A percentile compares a stretch with the other conserved stretches of the same genome.
Evolutionary conservation across 768 basidiomycete species (phyloP).

Genomic region (Leucosporidium yakuticum): DNA sequence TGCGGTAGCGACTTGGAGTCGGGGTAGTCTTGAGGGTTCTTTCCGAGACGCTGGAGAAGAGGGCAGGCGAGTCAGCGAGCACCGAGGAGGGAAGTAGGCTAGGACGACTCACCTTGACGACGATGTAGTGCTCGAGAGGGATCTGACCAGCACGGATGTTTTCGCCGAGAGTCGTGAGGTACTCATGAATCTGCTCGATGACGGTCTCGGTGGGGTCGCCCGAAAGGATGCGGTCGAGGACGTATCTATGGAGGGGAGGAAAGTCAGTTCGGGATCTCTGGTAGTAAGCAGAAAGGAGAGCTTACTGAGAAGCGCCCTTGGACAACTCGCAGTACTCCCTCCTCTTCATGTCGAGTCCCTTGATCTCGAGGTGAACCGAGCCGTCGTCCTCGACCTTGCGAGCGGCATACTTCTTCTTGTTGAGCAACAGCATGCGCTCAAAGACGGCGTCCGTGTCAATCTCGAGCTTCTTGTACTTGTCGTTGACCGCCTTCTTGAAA

Average conservation of each 20-base stretch:
- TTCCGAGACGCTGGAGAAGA: conserved; percentile 70
- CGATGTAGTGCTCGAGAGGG: conserved; percentile 86
- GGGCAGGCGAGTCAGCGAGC: not conserved
- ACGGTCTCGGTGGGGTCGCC: conserved; percentile 79
- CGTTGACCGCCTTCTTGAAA: conserved; percentile 95
- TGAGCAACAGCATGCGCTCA: conserved; percentile 80
- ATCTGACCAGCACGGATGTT: conserved; percentile 70
- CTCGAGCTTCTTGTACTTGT: conserved; percentile 88
- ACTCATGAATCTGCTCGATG: conserved; percentile 87
- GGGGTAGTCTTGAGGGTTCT: conserved; percentile 94
- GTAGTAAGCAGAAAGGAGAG: conserved; percentile 23
- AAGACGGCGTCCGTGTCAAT: conserved; percentile 95
- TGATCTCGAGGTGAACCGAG: conserved; percentile 69
- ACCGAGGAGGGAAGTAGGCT: not conserved
- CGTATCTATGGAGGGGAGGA: conserved; percentile 54
- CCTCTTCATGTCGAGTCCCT: conserved; percentile 98
- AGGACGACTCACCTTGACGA: conserved; percentile 67
- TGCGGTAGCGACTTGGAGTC: conserved; percentile 93
- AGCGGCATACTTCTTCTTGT: conserved; percentile 99
- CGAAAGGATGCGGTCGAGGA: conserved; percentile 82
- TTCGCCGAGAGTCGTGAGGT: conserved; percentile 67
- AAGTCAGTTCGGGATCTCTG: not conserved
- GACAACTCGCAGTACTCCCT: conserved; percentile 89
- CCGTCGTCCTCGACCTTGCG: conserved; percentile 83
- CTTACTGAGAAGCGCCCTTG: conserved; percentile 86